A percentile compares a stretch with the other conserved stretches of the same genome.
phyloP scores from a whole-genome alignment of 495 filamentous ascomycete species.

The Annulohypoxylon nitens region DNA sequence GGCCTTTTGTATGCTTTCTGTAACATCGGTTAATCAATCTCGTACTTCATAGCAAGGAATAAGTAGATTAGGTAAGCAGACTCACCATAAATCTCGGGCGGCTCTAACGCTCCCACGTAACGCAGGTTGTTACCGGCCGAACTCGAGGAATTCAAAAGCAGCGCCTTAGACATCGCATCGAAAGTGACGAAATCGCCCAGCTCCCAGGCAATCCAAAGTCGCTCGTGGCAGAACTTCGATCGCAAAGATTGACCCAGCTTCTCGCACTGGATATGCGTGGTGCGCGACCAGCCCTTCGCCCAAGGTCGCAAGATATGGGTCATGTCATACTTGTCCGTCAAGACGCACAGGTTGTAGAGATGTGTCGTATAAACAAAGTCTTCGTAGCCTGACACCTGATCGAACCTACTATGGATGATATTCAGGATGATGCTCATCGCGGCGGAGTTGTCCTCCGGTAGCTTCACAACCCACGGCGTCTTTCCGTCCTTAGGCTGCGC shows the following conservation, averaged over 20 bases:
- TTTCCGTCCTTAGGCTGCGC: conserved; percentile 13
- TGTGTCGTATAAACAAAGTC: conserved; percentile 31
- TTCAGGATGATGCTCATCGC: conserved; percentile 43
- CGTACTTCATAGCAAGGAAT: neutral
- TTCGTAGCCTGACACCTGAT: conserved; percentile 35
- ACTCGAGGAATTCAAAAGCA: conserved; percentile 29
- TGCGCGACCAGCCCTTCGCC: conserved; percentile 41
- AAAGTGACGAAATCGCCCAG: conserved; percentile 37
- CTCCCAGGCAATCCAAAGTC: conserved; percentile 45
- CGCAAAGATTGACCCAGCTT: conserved; percentile 31
- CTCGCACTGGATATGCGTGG: conserved; percentile 33
- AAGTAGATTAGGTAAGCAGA: conserved; percentile 1
- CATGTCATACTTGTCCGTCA: conserved; percentile 52
- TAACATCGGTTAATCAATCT: neutral
- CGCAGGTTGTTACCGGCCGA: conserved; percentile 24
- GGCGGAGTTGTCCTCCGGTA: conserved; percentile 50
- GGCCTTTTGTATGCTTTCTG: conserved; percentile 36
- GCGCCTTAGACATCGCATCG: conserved; percentile 21
- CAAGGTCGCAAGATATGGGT: conserved; percentile 41
- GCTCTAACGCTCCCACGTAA: conserved; percentile 37
- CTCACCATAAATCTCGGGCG: conserved; percentile 46
- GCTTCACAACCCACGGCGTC: conserved; percentile 44
- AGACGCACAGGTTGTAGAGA: conserved; percentile 44
- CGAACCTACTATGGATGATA: conserved; percentile 48
- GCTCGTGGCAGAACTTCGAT: conserved; percentile 35